Conservation (phyloP, 352 stramenopile genomes). For the Phytophthora meadii region DNA sequence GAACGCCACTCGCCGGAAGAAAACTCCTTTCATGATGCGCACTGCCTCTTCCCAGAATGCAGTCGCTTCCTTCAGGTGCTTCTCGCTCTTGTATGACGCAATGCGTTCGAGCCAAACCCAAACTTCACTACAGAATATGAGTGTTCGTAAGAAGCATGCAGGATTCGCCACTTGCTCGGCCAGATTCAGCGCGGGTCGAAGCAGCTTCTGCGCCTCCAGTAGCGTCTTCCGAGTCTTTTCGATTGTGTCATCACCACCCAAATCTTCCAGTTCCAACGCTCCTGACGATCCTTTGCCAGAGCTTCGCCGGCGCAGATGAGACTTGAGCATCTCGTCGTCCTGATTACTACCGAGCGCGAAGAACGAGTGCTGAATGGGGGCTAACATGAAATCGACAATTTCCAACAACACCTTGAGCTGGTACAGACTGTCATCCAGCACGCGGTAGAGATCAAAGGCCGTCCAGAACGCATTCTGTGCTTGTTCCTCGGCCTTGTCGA, state of each 20-base stretch:
- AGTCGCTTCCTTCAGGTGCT: conserved; percentile 74
- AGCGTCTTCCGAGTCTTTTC: conserved; percentile 70
- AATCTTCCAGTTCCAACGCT: conserved; percentile 29
- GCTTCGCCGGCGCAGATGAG: conserved; percentile 38
- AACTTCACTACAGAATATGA: conserved; percentile 73
- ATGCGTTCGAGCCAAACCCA: conserved; percentile 84
- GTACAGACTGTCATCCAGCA: conserved; percentile 73
- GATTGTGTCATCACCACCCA: conserved; percentile 56
- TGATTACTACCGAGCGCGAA: conserved; percentile 72
- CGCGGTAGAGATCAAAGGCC: conserved; percentile 74
- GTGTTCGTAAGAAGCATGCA: conserved; percentile 56
- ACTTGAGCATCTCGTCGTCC: conserved; percentile 74
- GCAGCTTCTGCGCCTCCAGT: conserved; percentile 69
- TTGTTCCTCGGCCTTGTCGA: conserved; percentile 59
- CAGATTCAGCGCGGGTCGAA: conserved; percentile 67
- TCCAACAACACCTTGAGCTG: conserved; percentile 82
- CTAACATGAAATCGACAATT: conserved; percentile 68
- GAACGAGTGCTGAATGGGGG: conserved; percentile 73
- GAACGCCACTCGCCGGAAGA: conserved; percentile 80
- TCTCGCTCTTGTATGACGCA: conserved; percentile 79
- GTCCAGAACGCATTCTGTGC: conserved; percentile 65
- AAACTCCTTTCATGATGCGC: conserved; percentile 77
- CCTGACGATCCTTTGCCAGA: conserved; percentile 34
- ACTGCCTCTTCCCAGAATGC: conserved; percentile 86
- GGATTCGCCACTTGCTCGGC: conserved; percentile 74